Percentiles rank a stretch among this genome's conserved stretches.
Conservation (phyloP, 2,329 filamentous ascomycete species). For the Cladosporium cucumerinum region DNA sequence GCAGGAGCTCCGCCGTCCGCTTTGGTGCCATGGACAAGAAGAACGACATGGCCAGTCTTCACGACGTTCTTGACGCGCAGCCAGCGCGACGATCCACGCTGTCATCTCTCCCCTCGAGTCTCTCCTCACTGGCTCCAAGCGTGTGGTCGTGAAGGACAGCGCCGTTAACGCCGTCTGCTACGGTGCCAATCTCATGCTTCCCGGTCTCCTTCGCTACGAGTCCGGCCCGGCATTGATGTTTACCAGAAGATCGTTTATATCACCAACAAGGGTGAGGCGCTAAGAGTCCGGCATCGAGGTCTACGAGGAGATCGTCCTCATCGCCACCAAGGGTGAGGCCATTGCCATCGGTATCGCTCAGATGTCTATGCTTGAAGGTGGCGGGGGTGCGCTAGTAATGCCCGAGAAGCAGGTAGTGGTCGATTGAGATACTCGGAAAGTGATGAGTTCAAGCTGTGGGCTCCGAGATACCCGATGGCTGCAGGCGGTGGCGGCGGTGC, state of each 20-base stretch:
- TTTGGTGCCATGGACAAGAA: conserved; percentile 93
- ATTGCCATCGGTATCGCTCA: conserved; percentile 94
- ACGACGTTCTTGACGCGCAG: conserved; percentile 66
- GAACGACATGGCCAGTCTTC: conserved; percentile 84
- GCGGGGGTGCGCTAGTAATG: not conserved
- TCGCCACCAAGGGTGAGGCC: conserved; percentile 98
- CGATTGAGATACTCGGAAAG: not conserved
- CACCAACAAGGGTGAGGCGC: conserved; percentile 99
- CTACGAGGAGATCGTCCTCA: conserved; percentile 93
- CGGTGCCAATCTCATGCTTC: conserved; percentile 98
- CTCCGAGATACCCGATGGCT: not conserved
- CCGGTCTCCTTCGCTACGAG: conserved; percentile 90
- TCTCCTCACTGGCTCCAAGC: conserved; percentile 53
- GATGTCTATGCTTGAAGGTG: conserved; percentile 58
- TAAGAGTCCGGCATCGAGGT: conserved; percentile 77
- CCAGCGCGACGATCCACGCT: conserved; percentile 86
- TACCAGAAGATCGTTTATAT: conserved; percentile 97
- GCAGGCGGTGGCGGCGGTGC: not conserved
- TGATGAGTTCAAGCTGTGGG: not conserved
- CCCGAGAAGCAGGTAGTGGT: not conserved
- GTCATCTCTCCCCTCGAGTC: conserved; percentile 93
- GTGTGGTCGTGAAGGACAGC: conserved; percentile 88
- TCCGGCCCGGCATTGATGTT: conserved; percentile 71
- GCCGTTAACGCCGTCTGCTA: conserved; percentile 97
- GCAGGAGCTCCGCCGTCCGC: conserved; percentile 92